phyloP scores from a whole-genome alignment of 805 yeast genomes.

The Jamesozyma rosinii region DNA sequence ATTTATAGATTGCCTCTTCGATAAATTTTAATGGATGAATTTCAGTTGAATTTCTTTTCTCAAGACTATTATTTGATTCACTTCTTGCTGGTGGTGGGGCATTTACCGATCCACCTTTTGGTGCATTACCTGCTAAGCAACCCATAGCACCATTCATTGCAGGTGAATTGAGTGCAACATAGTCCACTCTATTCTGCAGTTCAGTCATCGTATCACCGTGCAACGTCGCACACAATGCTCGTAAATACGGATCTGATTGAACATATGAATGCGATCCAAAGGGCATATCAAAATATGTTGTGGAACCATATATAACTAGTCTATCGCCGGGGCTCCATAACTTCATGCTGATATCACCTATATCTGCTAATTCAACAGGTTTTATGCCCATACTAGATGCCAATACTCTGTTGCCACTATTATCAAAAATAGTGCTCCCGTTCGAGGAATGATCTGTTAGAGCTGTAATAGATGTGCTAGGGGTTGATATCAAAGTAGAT shows the following conservation, averaged over 20 bases:
- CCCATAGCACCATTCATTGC: neutral
- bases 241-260: conserved; percentile 12
- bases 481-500: neutral
- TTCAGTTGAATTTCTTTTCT: neutral
- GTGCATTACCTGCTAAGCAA: no score
- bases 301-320: conserved; percentile 11
- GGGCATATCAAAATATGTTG: conserved; percentile 14
- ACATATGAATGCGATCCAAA: conserved; percentile 11
- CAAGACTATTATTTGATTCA: neutral
- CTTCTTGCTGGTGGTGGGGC: neutral
- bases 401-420: neutral
- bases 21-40: conserved; percentile 11
- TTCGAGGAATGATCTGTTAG: neutral
- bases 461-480: neutral
- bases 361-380: neutral
- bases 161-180: neutral
- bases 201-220: conserved; percentile 15
- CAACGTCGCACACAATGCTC: conserved; percentile 10
- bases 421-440: neutral
- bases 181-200: conserved; percentile 5
- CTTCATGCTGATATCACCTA: conserved; percentile 4
- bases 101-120: neutral
- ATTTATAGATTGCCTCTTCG: conserved; percentile 14
- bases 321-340: conserved; percentile 14
- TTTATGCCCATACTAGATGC: neutral